These are phyloP conservation scores for Jatropha podagrica DNA, from an alignment of 441 rosid species.

Conservation along the genomic window DNA sequence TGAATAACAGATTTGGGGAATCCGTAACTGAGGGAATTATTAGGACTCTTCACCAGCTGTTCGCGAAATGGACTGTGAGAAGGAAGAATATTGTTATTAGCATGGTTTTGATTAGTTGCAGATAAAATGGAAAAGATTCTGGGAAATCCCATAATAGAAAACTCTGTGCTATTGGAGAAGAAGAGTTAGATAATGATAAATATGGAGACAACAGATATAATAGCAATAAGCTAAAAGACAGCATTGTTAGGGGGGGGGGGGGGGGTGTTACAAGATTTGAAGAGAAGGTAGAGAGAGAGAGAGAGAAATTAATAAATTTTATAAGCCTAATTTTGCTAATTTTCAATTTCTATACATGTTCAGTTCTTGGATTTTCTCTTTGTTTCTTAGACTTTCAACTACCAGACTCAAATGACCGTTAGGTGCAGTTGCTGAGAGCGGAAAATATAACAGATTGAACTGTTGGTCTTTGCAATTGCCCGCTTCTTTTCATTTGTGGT, in stretches of 20 bases:
- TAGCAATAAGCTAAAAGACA: neutral
- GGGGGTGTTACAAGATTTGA: slow-evolving; percentile 32
- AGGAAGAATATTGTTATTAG: slow-evolving; percentile 22
- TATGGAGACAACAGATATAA: neutral
- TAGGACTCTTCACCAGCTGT: slow-evolving; percentile 28
- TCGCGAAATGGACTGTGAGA: slow-evolving; percentile 27
- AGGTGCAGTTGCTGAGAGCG: slow-evolving; percentile 29
- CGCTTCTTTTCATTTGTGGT: neutral
- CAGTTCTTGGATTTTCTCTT: neutral
- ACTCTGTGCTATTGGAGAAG: neutral
- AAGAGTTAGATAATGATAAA: slow-evolving; percentile 8
- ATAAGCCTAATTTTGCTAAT: neutral
- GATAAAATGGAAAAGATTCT: slow-evolving; percentile 34
- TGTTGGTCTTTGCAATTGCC: neutral
- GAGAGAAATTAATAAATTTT: neutral
- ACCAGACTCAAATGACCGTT: slow-evolving; percentile 60
- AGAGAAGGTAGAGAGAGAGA: slow-evolving; percentile 32
- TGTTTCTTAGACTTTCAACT: slow-evolving; percentile 31
- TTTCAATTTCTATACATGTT: neutral
- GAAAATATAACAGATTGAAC: neutral
- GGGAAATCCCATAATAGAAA: slow-evolving; percentile 41
- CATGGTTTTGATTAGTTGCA: neutral
- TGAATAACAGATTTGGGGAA: slow-evolving; percentile 20
- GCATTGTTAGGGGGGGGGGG: slow-evolving; percentile 14
- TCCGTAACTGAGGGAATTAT: slow-evolving; percentile 15